Base-by-base conservation (phyloP, 768 basidiomycete species). In the Asterophora lycoperdoides region DNA sequence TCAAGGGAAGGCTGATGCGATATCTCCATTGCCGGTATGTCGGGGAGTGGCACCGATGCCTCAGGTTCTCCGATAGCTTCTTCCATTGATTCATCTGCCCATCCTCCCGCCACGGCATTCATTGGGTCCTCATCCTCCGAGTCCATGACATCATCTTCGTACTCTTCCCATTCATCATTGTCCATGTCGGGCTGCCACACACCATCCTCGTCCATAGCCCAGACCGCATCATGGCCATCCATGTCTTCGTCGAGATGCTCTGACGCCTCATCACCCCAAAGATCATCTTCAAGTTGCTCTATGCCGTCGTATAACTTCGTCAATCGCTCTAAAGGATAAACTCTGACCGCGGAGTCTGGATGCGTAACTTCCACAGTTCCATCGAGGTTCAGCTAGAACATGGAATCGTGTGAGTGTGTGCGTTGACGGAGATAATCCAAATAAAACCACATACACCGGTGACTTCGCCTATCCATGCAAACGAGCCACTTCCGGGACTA, bases 381-480 rank as follows among this genome's bases (percentile, higher is more conserved):
- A 53, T 92, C 83, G 23, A 85, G 68, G 44, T 78, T 73, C n/a
- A 92, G 73, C 89, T 91, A 44, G 32, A 32, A 37, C 29, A 34
- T 39, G n/a, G 28, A 48, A 39, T 56, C 34, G 43, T 19, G 13
- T 48, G 38, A 45, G 52, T 23, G 43, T 19, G 13, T 48, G 38
- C 44, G 52, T 23, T 46, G 52, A 33, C 37, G 40, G 53, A 49
- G 20, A 38, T 46, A 56, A 39, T 20, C 11, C 32, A 13, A 41
- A 7, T 30, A 18, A 20, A 41, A 52, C 29, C 28, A 61, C 80
- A 42, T 67, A 81, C 92, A 63, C 76, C 79, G 26, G 77, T 79
- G 14, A 96, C 92, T 70, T 95, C 90, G 18, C 93, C 93, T 46
- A 89, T 81, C 93, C 93, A 97, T 38, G 74, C 68, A 18, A 90